Conservation (phyloP, 805 yeast genomes). For the Cyberlindnera xishuangbannaensis region DNA sequence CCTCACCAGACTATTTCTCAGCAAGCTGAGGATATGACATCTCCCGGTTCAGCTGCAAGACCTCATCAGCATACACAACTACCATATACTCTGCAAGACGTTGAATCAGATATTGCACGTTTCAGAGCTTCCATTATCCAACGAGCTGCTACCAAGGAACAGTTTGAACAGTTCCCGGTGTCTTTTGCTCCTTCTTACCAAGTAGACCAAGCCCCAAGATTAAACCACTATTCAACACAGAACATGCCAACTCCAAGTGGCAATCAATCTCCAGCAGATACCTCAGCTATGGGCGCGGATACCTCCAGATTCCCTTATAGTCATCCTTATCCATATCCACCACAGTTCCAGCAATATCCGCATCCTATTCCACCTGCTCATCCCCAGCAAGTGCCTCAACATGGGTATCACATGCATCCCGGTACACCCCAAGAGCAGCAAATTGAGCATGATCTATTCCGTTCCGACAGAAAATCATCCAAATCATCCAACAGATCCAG, state of each 20-base stretch:
- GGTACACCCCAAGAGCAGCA: no score
- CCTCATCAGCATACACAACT: not conserved
- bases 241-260: slow-evolving; percentile 4
- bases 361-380: slow-evolving; percentile 3
- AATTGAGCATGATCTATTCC: slow-evolving; percentile 22
- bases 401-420: no score
- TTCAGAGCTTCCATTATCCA: slow-evolving; percentile 24
- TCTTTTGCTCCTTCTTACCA: slow-evolving; percentile 24
- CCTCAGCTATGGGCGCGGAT: slow-evolving; percentile 3
- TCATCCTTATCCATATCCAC: slow-evolving; percentile 24
- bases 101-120: slow-evolving; percentile 20
- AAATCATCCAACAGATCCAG: slow-evolving; percentile 20
- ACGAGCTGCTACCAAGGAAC: slow-evolving; percentile 22
- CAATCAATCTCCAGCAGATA: slow-evolving; percentile 11
- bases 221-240: slow-evolving; percentile 9
- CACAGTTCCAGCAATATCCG: slow-evolving; percentile 8
- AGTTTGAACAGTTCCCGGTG: slow-evolving; percentile 19
- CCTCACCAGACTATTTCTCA: slow-evolving; percentile 3
- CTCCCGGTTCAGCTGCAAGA: slow-evolving; percentile 17
- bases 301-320: slow-evolving; percentile 13
- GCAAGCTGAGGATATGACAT: slow-evolving; percentile 16
- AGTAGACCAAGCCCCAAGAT: slow-evolving; percentile 10
- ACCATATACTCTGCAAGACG: slow-evolving; percentile 12
- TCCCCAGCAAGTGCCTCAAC: slow-evolving; percentile 1
- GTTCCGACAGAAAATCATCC: slow-evolving; percentile 18